Percentiles rank a stretch among this genome's conserved stretches.
Conservation (phyloP, 2,329 filamentous ascomycete species). For the Alternaria dauci region DNA sequence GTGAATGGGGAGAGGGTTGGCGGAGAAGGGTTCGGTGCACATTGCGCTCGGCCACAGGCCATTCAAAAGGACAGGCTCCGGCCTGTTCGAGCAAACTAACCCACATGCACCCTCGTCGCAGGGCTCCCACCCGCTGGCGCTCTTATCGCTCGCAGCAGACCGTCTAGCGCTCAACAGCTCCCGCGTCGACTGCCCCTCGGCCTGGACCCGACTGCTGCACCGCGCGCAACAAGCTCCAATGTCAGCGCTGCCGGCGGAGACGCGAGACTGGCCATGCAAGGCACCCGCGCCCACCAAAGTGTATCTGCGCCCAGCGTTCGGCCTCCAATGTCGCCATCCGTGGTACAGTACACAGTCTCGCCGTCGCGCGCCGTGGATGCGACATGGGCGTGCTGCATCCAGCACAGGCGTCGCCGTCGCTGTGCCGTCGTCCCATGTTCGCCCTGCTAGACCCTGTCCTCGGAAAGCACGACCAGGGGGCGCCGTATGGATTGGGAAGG, state of each 20-base stretch:
- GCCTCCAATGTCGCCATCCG: background rate
- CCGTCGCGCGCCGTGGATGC: background rate
- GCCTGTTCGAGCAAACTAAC: conserved; percentile 23
- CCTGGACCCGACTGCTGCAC: conserved; percentile 17
- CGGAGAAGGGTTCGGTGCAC: conserved; percentile 18
- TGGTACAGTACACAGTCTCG: background rate
- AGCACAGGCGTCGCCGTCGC: conserved; percentile 12
- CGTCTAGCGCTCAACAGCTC: conserved; percentile 28
- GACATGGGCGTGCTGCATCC: background rate
- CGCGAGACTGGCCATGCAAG: conserved; percentile 15
- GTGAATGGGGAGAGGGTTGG: conserved; percentile 14
- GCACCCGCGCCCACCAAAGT: conserved; percentile 14
- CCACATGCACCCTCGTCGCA: conserved; percentile 29
- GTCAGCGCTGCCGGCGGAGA: conserved; percentile 1
- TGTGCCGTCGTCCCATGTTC: conserved; percentile 9
- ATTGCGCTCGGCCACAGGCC: conserved; percentile 16
- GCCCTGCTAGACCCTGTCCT: conserved; percentile 18
- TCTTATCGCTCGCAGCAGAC: conserved; percentile 33
- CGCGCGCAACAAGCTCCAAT: background rate
- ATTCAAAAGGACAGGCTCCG: conserved; percentile 17
- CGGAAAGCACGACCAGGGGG: conserved; percentile 21
- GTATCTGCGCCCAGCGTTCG: background rate
- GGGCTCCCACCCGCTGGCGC: conserved; percentile 29
- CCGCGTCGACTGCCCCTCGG: conserved; percentile 20
- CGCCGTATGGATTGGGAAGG: conserved; percentile 30